Evolutionary conservation across 306 rosid genomes (phyloP), one percentile per base, ranked within the genome.

Genomic region (Malus orientalis): DNA sequence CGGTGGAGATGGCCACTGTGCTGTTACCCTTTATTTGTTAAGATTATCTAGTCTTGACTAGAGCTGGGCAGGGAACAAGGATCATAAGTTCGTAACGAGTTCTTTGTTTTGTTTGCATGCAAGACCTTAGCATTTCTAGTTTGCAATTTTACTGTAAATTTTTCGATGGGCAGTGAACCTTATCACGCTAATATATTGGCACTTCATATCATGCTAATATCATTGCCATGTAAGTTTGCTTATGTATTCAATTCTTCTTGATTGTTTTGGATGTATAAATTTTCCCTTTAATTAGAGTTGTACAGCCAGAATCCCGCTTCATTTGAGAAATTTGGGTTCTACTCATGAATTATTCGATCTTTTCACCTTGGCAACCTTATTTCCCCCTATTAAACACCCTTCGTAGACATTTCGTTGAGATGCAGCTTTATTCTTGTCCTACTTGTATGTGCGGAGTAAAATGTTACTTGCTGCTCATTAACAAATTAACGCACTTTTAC

Each of bases 391-490:
- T 42, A 65, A 59, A 32, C 62, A 23, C 20, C 27, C 77, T 53
- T 47, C 12, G 10, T 66, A 73, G 54, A 49, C 44, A 27, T 61
- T 61, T 67, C 54, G 85, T 75, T 75, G 81, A 76, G 65, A 78
- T 69, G 66, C 78, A 40, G 44, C 73, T 78, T 79, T 69, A 80
- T 81, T 87, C 66, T 84, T 81, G 71, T 76, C 82, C 82, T n/a
- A 61, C 40, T 36, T 71, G 84, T 65, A 67, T 53, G 55, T 76
- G 53, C 74, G 55, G 65, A 44, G 59, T 60, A 72, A 74, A 66
- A 69, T 70, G 20, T 57, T 83, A 45, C 67, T 10, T 70, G 71
- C 70, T 78, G 32, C 66, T 60, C 77, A 74, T 76, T 42, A 29
- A 29, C 55, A 0, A 49, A 49, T 16, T 15, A 5, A 49, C 0